These are phyloP conservation scores for Spergularia bocconei DNA, from an alignment of 148 eudicot genomes.

Conservation along the genomic window DNA sequence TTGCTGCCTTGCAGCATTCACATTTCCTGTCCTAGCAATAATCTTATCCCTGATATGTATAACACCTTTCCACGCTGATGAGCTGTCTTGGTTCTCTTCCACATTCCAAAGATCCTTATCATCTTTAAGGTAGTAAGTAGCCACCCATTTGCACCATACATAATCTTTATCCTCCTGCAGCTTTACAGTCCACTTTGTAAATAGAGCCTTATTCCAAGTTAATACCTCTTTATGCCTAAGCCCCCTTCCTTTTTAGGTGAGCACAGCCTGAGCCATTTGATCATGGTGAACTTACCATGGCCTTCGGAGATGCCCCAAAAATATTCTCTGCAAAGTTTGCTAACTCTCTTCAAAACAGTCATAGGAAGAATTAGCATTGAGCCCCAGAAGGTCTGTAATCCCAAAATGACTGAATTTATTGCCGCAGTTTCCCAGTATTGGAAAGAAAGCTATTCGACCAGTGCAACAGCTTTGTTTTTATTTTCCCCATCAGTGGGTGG, in stretches of 20 bases:
- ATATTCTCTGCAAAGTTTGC: background rate
- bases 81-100: no score
- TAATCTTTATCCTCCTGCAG: no score
- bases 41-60: no score
- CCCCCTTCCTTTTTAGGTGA: background rate
- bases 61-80: no score
- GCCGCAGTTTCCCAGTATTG: background rate
- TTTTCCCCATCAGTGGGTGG: background rate
- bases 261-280: background rate
- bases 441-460: background rate
- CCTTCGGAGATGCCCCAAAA: background rate
- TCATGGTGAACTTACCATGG: background rate
- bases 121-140: no score
- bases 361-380: background rate
- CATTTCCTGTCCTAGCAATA: no score
- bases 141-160: no score
- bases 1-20: no score
- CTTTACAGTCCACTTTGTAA: no score
- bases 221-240: no score
- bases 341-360: background rate
- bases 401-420: background rate
- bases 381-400: background rate
- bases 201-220: no score
- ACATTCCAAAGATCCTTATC: no score
- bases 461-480: background rate